These are phyloP conservation scores for Ottelia alismoides DNA, from an alignment of 106 monocot genomes.

Conservation along the genomic window DNA sequence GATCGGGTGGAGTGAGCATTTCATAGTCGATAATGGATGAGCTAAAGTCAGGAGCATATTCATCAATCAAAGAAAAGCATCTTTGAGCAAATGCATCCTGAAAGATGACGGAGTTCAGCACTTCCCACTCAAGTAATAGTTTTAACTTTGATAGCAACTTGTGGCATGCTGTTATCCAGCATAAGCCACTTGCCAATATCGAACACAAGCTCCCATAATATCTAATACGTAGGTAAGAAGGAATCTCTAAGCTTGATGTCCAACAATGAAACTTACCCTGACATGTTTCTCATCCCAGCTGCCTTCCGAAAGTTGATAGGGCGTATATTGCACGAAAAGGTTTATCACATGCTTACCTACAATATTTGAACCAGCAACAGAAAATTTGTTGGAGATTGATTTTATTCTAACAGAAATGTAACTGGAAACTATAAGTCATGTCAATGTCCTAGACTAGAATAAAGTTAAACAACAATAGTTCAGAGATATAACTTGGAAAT, in stretches of 20 bases:
- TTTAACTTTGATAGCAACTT: too few relatives aligned
- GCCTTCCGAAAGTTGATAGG: slow-evolving; percentile 67
- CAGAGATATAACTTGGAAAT: neutral
- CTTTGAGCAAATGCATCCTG: slow-evolving; percentile 87
- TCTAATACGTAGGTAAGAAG: too few relatives aligned
- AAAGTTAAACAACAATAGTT: too few relatives aligned
- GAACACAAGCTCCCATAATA: neutral
- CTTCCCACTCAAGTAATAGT: too few relatives aligned
- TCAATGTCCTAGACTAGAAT: too few relatives aligned
- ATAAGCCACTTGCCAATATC: neutral
- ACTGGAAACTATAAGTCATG: too few relatives aligned
- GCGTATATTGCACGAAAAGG: slow-evolving; percentile 93
- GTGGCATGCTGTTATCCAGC: too few relatives aligned
- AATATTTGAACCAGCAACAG: slow-evolving; percentile 2
- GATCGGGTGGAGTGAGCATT: slow-evolving; percentile 95
- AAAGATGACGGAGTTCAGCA: neutral
- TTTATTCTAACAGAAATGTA: too few relatives aligned
- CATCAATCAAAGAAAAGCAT: slow-evolving; percentile 93
- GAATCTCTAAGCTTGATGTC: neutral
- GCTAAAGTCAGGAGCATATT: slow-evolving; percentile 94
- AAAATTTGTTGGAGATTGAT: neutral
- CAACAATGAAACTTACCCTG: slow-evolving; percentile 48
- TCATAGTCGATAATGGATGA: slow-evolving; percentile 85
- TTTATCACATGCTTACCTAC: slow-evolving; percentile 94
- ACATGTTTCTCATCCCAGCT: slow-evolving; percentile 61